Base-by-base conservation (phyloP, 331 rosid genomes). In the Quercus phellos region DNA sequence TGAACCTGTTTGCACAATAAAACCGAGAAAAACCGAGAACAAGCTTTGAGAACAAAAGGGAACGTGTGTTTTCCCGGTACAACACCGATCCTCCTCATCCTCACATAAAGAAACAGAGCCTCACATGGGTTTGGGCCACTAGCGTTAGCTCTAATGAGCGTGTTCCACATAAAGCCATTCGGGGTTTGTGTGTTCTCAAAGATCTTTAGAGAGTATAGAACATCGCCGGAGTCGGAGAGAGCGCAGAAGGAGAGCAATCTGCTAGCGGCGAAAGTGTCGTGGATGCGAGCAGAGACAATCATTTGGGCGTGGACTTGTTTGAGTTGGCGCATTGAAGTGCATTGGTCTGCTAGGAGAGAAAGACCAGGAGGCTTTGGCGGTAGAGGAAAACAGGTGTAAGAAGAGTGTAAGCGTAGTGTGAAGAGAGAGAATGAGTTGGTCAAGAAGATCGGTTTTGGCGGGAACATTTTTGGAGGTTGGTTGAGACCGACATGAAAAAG, bases 101-200 rank as follows among this genome's bases (percentile, higher is more conserved):
- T 11, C 0, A 64, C 1, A 51, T 78, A 87, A 74, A 87, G 74
- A 24, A 69, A 19, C 67, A 84, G 61, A 55, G 86, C 79, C 24
- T 56, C 51, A 55, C 11, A 26, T n/a, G 89, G 83, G 9, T 76
- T 3, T 14, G 71, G 29, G 19, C 59, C 29, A 10, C 51, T 5
- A 59, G 83, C 73, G n/a, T 81, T 82, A 72, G 86, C 90, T 42
- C 84, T 78, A 18, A 87, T 81, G 29, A 87, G 78, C 17, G 86
- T 84, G 77, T 87, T 87, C 84, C 85, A 84, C 88, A 87, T 87
- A 78, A 87, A 87, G 21, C 84, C 53, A 60, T 87, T 87, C 60
- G 88, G 86, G 26, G 16, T 61, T 26, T 59, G 78, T 4, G 51
- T 26, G 42, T 55, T 68, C 0, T 38, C 64, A 64, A 87, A 81